Base-by-base conservation (phyloP, 2,329 filamentous ascomycete genomes). In the Pseudocercospora musae region DNA sequence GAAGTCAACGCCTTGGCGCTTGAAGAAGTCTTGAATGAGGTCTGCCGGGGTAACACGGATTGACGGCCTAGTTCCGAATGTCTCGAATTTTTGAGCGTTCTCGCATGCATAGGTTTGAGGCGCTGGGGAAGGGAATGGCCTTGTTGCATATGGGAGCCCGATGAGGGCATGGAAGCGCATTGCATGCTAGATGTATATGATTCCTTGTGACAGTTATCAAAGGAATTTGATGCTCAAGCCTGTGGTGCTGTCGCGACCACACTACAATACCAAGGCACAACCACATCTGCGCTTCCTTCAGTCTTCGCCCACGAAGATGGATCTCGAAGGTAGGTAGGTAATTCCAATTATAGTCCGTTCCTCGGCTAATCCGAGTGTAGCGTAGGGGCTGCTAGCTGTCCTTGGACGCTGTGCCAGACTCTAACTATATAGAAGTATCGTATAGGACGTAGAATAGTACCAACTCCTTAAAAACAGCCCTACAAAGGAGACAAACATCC, bases 21-120 rank as follows among this genome's bases (percentile, higher is more conserved):
- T 31, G 66, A 70, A n/a, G 69, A 69, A n/a, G 66, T 70, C 31
- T 44, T 69, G 27, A 57, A 55, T 13, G 67, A 67, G 49, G 61
- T 69, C 18, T 67, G 65, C 37, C 54, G 63, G 29, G 57, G 62
- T 23, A 54, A 15, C 25, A 52, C 15, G 23, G 31, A 25, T 25
- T 52, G 48, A 21, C 44, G 21, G 37, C 7, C 21, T 48, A 23
- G 20, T 3, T 2, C 4, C 21, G 15, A 52, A n/a, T 1, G 23
- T 3, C 9, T 10, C 15, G 25, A 15, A 31, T 3, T 23, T 48
- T 18, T 52, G 11, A 52, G 48, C 48, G 48, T 52, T 52, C 23
- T 52, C 11, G 48, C 25, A 52, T 52, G 23, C 48, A 52, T 52
- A 52, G 25, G 27, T 52, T n/a, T 7, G 23, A 25, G 25, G 20